Base-by-base conservation (phyloP, 2,329 filamentous ascomycete species). In the Verticillium zaregamsianum region DNA sequence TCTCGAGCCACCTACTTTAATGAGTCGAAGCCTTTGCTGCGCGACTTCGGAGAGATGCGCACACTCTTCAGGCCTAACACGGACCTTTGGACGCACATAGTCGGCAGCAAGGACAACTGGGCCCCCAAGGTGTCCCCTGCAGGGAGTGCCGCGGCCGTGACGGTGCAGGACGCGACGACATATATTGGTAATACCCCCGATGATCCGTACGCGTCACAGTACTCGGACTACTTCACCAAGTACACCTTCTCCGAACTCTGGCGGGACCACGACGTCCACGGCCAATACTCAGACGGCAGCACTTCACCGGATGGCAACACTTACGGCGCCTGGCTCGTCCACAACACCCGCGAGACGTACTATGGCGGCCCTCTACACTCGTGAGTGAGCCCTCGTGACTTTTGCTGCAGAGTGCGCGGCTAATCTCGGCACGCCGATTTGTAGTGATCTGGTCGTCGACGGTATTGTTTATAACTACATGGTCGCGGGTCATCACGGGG, bases 381-480 rank as follows among this genome's bases (percentile, higher is more conserved):
- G 0, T 59, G 32, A 52, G 49, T 59, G 40, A 17, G 4, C 3
- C 32, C 17, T 40, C 32, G 6, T 11, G 15, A 20, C 8, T 12
- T 57, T 17, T 17, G 3, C 7, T n/a, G 12, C 8, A 20, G 28
- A 2, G 14, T 1, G 17, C 7, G 25, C 12, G 5, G 3, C 28
- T 28, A 28, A 28, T 5, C 28, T 28, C 28, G 28, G 6, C 28
- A 28, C 28, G 28, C 28, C 6, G 28, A 28, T 28, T 8, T 28
- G 12, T 11, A 58, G 56, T 45, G 87, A 89, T 66, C 73, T 89
- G 6, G 81, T 81, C 0, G 86, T 89, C 0, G 86, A 89, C 66
- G 86, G 86, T 0, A 88, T 89, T 56, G 79, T 89, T 0, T 88
- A 89, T 70, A 87, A 89, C 68, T 89, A 89, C 67, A 81, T 73